Conservation (phyloP, 192 early-diverging fungal species). For the Cetraspora pellucida region DNA sequence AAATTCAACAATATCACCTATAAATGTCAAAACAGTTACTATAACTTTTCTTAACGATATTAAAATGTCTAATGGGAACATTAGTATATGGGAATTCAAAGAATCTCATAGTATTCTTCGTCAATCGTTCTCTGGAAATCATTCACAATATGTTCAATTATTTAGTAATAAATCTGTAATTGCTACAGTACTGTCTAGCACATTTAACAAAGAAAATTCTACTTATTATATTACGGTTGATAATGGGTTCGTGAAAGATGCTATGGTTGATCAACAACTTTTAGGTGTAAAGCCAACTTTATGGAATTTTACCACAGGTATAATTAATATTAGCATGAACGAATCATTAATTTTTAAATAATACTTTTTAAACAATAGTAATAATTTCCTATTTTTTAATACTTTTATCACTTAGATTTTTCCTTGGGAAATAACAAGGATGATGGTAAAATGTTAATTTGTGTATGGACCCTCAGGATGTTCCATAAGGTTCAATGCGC, state of each 20-base stretch:
- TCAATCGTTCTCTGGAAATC: constrained; percentile 6
- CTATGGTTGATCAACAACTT: not conserved
- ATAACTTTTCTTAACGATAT: not conserved
- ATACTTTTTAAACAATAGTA: no score
- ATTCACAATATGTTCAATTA: not conserved
- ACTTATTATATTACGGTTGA: constrained; percentile 11
- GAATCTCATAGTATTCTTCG: not conserved
- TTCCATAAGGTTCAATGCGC: no score
- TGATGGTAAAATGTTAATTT: no score
- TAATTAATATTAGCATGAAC: not conserved
- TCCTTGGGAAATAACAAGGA: no score
- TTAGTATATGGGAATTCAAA: not conserved
- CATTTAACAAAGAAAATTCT: not conserved
- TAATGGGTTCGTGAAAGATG: constrained; percentile 16
- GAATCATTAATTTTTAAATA: no score
- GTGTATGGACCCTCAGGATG: no score
- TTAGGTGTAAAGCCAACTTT: not conserved
- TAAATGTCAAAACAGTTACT: not conserved
- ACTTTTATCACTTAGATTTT: no score
- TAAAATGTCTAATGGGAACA: constrained; percentile 1
- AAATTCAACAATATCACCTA: not conserved
- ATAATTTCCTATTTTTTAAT: no score
- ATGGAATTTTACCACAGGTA: constrained; percentile 13
- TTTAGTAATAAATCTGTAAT: not conserved
- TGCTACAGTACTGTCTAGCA: not conserved